Evolutionary conservation across 2,329 filamentous ascomycete species (phyloP).

Genomic region (Hypocreales sp.): DNA sequence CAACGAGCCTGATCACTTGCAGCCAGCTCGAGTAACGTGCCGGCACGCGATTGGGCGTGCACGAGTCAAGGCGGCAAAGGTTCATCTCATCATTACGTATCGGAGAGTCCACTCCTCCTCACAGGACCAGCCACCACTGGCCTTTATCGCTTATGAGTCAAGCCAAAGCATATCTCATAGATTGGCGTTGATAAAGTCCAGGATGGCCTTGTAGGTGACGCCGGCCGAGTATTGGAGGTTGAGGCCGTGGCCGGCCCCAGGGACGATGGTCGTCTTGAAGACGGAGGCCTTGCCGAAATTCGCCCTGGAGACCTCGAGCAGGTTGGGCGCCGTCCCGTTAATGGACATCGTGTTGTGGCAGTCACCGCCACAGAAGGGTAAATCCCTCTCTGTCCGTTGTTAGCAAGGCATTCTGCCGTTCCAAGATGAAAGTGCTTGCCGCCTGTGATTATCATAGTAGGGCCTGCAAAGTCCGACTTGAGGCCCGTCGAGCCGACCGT

Average conservation of each 20-base stretch:
- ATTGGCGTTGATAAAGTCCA: slow-evolving; percentile 14
- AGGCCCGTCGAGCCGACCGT: slow-evolving; percentile 27
- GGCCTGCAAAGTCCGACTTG: slow-evolving; percentile 29
- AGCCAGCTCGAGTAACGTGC: too few relatives aligned
- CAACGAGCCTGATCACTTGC: too few relatives aligned
- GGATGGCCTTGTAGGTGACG: slow-evolving; percentile 18
- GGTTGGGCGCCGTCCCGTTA: slow-evolving; percentile 16
- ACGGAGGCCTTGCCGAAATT: slow-evolving; percentile 27
- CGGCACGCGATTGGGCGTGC: too few relatives aligned
- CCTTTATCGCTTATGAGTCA: too few relatives aligned
- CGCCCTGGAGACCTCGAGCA: slow-evolving; percentile 24
- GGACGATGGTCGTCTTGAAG: slow-evolving; percentile 39
- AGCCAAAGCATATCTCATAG: too few relatives aligned
- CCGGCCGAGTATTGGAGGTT: slow-evolving; percentile 26
- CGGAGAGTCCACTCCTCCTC: too few relatives aligned
- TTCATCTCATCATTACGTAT: too few relatives aligned
- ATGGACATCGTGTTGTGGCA: slow-evolving; percentile 29
- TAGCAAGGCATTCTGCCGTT: not conserved
- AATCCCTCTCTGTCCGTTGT: slow-evolving; percentile 21
- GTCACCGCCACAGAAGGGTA: slow-evolving; percentile 47
- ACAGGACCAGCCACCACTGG: too few relatives aligned
- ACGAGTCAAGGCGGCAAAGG: too few relatives aligned
- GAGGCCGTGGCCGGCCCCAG: slow-evolving; percentile 32
- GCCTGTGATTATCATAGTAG: slow-evolving; percentile 44
- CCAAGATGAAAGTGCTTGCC: too few relatives aligned